Percentiles rank a stretch among this genome's conserved stretches.
Evolutionary conservation across 2,329 filamentous ascomycete genomes (phyloP).

Genomic region (Massarina eburnea): DNA sequence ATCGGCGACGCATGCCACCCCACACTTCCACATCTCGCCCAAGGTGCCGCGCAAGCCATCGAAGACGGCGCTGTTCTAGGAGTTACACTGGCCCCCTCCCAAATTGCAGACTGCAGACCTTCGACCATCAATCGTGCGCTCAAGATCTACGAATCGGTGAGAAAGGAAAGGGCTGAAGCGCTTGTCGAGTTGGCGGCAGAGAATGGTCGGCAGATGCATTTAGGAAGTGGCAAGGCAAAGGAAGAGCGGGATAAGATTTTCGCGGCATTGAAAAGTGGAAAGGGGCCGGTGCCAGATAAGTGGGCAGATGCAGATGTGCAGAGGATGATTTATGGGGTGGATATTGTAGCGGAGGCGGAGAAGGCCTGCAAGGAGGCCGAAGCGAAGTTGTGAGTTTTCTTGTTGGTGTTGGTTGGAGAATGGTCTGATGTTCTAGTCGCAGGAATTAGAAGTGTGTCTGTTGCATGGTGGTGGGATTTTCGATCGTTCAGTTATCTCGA

Average conservation of each 20-base stretch:
- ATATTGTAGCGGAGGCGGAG: slow-evolving; percentile 49
- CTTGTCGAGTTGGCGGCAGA: slow-evolving; percentile 60
- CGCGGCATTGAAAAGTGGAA: slow-evolving; percentile 47
- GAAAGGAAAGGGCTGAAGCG: slow-evolving; percentile 59
- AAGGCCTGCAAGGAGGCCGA: slow-evolving; percentile 43
- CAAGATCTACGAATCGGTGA: slow-evolving; percentile 57
- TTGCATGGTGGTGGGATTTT: too few relatives aligned
- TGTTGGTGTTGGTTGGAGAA: not conserved
- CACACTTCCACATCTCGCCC: slow-evolving; percentile 64
- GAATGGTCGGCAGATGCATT: slow-evolving; percentile 56
- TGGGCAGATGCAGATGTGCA: slow-evolving; percentile 57
- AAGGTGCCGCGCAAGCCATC: slow-evolving; percentile 66
- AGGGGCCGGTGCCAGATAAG: slow-evolving; percentile 52
- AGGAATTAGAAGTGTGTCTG: too few relatives aligned
- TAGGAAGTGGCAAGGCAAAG: slow-evolving; percentile 61
- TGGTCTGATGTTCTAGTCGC: not conserved
- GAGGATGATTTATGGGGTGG: slow-evolving; percentile 51
- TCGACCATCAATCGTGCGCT: slow-evolving; percentile 56
- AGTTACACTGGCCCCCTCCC: slow-evolving; percentile 53
- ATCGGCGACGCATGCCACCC: slow-evolving; percentile 65
- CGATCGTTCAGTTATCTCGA: too few relatives aligned
- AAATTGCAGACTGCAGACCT: slow-evolving; percentile 45
- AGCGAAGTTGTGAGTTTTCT: slow-evolving; percentile 23
- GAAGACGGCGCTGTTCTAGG: slow-evolving; percentile 63
- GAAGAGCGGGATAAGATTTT: slow-evolving; percentile 61